Evolutionary conservation across 495 filamentous ascomycete genomes (phyloP), one percentile per base, ranked within the genome.

Genomic region (Friedmanniomyces endolithicus): DNA sequence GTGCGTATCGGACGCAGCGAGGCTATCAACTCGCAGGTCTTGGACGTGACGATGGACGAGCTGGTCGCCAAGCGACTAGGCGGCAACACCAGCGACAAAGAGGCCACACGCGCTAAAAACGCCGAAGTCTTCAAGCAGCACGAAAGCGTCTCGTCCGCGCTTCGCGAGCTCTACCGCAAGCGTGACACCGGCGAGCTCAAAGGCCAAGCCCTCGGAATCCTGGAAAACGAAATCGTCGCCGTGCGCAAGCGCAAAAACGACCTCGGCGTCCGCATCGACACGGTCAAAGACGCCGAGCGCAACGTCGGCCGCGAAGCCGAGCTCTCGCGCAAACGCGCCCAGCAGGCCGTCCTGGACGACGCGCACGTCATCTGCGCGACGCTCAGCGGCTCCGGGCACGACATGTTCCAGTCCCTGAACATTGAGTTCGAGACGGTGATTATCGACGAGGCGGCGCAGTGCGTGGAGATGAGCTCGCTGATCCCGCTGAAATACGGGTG

Each of bases 361-460:
- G 87, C 92, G 11, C 85, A 97, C 69, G 84, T 97, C 27, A 84
- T 98, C 40, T 98, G 92, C 67, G 86, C 92, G 22, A 98, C 92
- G 0, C 81, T 98, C 50, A 95, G 88, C 66, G 92, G 90, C 51
- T 90, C 85, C 69, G 92, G 92, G 16, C 94, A 97, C 61, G 94
- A 98, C 48, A 95, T 98, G 83, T 94, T 98, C 72, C 88, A 89
- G 69, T 83, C 82, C 60, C 70, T 97, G 48, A 90, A 86, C 61
- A 88, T 97, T 50, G 92, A 97, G 67, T 97, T 98, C 59, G 92
- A 98, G 69, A 96, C 92, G 0, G 92, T 98, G 57, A 85, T 98
- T 63, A 95, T 98, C 63, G 92, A 98, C 63, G 92, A 98, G 74
- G 92, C 92, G 1, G 92, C 92, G 19, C 92, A 98, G 73, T 98